Conservation (phyloP, 306 rosid species). For the Benincasa hispida region DNA sequence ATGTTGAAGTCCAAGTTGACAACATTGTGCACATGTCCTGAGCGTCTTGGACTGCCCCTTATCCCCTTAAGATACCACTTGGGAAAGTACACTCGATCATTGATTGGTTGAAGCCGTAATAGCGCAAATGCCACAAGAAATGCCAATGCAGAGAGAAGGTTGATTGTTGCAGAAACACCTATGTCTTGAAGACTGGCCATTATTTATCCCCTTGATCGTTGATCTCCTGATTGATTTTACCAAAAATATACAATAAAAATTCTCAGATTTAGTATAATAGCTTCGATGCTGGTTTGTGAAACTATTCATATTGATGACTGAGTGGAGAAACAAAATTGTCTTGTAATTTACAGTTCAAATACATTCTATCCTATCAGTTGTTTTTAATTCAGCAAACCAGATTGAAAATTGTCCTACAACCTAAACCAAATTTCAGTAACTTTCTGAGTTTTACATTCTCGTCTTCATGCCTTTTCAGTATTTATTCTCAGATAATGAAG, state of each 20-base stretch:
- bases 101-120: slow-evolving; percentile 68
- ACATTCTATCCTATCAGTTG: background rate
- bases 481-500: background rate
- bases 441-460: background rate
- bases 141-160: slow-evolving; percentile 40
- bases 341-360: background rate
- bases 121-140: slow-evolving; percentile 67
- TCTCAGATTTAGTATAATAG: background rate
- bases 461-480: background rate
- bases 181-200: slow-evolving; percentile 70
- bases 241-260: background rate
- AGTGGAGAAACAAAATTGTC: background rate
- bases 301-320: background rate
- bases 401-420: background rate
- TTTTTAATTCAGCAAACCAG: background rate
- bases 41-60: slow-evolving; percentile 55
- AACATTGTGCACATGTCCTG: slow-evolving; percentile 30
- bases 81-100: slow-evolving; percentile 81
- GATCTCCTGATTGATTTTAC: background rate
- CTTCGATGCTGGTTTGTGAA: background rate
- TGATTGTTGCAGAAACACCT: slow-evolving; percentile 53
- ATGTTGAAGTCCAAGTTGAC: slow-evolving; percentile 50
- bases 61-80: slow-evolving; percentile 91
- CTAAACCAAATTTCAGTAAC: background rate
- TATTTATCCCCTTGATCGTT: slow-evolving; percentile 21